phyloP scores from a whole-genome alignment of 2,329 filamentous ascomycete species.

The Botryotinia narcissicola region DNA sequence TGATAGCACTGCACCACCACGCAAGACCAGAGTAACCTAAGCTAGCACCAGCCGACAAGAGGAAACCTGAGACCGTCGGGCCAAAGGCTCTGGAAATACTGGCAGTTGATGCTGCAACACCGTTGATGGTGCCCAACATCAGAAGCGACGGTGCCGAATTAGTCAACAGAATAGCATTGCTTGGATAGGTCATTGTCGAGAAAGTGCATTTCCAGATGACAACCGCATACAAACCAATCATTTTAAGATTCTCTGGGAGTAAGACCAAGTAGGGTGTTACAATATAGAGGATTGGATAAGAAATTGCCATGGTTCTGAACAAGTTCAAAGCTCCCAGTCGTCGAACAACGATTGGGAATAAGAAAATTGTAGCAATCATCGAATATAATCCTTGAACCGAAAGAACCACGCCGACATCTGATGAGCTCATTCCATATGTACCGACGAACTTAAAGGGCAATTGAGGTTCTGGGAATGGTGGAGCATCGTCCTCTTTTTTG shows the following conservation, averaged over 20 bases:
- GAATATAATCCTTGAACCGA: slow-evolving; percentile 88
- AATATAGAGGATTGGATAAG: slow-evolving; percentile 86
- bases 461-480: slow-evolving; percentile 47
- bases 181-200: slow-evolving; percentile 86
- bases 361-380: slow-evolving; percentile 70
- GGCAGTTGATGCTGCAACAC: slow-evolving; percentile 85
- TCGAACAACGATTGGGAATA: slow-evolving; percentile 76
- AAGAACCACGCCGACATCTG: slow-evolving; percentile 82
- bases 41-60: slow-evolving; percentile 77
- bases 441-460: slow-evolving; percentile 88
- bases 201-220: slow-evolving; percentile 93
- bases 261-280: slow-evolving; percentile 85
- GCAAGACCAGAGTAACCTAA: slow-evolving; percentile 82
- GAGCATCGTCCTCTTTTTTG: slow-evolving; percentile 16
- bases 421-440: slow-evolving; percentile 79
- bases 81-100: slow-evolving; percentile 86
- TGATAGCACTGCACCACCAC: slow-evolving; percentile 85
- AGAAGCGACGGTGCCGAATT: slow-evolving; percentile 83
- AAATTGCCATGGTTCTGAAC: slow-evolving; percentile 76
- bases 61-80: slow-evolving; percentile 79
- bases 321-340: slow-evolving; percentile 75
- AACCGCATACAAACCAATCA: slow-evolving; percentile 71
- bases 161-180: slow-evolving; percentile 82
- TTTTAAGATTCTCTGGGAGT: slow-evolving; percentile 68
- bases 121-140: slow-evolving; percentile 88